phyloP scores from a whole-genome alignment of 352 stramenopile species.

The Pythium chondricola region DNA sequence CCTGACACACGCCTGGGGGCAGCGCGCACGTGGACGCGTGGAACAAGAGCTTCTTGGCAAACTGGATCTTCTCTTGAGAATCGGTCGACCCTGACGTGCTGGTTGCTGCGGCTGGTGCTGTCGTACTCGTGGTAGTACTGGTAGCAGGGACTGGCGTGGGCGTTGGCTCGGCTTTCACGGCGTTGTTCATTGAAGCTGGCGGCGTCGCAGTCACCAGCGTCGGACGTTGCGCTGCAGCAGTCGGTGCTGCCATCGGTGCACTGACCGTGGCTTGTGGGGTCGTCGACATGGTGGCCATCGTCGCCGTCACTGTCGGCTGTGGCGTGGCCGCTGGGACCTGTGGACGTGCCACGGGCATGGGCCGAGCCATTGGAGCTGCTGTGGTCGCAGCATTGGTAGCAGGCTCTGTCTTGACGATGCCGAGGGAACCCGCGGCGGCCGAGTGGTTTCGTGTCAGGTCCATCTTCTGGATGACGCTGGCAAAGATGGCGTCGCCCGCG shows the following conservation, averaged over 20 bases:
- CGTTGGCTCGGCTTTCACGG: constrained; percentile 13
- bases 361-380: not conserved
- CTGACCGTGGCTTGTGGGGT: not conserved
- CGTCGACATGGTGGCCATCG: not conserved
- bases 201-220: constrained; percentile 14
- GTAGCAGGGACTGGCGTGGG: not conserved
- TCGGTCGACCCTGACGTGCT: constrained; percentile 20
- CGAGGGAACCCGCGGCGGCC: constrained; percentile 21
- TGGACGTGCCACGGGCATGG: constrained; percentile 1
- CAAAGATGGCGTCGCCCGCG: constrained; percentile 73
- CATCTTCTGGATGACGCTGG: constrained; percentile 79
- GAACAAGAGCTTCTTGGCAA: constrained; percentile 74
- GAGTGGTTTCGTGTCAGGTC: constrained; percentile 64
- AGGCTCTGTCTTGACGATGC: constrained; percentile 22
- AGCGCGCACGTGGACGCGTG: constrained; percentile 67
- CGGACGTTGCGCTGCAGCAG: constrained; percentile 19
- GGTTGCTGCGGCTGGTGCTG: not conserved
- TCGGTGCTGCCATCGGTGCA: not conserved
- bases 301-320: not conserved
- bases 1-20: constrained; percentile 52
- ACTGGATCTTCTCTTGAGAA: constrained; percentile 77
- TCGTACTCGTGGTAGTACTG: constrained; percentile 3
- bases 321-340: not conserved
- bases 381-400: not conserved
- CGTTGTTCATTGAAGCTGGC: not conserved